These are phyloP conservation scores for Diatrype stigma DNA, from an alignment of 2,329 filamentous ascomycete species.

Conservation along the genomic window DNA sequence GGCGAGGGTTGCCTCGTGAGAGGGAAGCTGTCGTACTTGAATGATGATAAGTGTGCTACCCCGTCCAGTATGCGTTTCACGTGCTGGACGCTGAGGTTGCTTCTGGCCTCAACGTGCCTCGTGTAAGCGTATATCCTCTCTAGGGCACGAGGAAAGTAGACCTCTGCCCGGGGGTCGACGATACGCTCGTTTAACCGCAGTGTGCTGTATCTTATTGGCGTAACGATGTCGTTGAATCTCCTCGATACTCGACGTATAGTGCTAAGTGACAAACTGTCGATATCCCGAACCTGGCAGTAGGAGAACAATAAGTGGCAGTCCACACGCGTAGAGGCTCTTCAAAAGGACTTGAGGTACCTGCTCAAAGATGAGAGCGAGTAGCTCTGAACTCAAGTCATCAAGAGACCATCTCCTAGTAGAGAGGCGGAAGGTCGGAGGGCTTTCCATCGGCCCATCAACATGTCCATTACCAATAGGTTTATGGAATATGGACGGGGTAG, in stretches of 20 bases:
- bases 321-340: background rate
- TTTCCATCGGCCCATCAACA: conserved; percentile 12
- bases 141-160: conserved; percentile 28
- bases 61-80: conserved; percentile 32
- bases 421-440: conserved; percentile 1
- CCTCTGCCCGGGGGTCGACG: conserved; percentile 30
- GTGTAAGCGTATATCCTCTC: conserved; percentile 35
- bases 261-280: conserved; percentile 31
- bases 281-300: conserved; percentile 32
- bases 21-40: conserved; percentile 30
- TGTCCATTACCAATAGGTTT: conserved; percentile 1
- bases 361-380: conserved; percentile 38
- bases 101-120: conserved; percentile 36
- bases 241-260: conserved; percentile 34
- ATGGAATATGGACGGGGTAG: conserved; percentile 10
- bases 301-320: conserved; percentile 7
- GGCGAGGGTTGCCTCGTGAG: too few species aligned
- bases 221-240: conserved; percentile 37
- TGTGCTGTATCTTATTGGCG: conserved; percentile 38
- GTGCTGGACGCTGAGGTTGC: conserved; percentile 34
- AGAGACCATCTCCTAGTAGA: conserved; percentile 22
- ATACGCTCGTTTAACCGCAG: conserved; percentile 35
- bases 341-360: conserved; percentile 27
- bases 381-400: conserved; percentile 37
- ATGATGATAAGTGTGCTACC: conserved; percentile 32